Percentiles rank a stretch among this genome's conserved stretches.
Evolutionary conservation across 345 rosid species (phyloP).

Genomic region (Rhodamnia argentea): DNA sequence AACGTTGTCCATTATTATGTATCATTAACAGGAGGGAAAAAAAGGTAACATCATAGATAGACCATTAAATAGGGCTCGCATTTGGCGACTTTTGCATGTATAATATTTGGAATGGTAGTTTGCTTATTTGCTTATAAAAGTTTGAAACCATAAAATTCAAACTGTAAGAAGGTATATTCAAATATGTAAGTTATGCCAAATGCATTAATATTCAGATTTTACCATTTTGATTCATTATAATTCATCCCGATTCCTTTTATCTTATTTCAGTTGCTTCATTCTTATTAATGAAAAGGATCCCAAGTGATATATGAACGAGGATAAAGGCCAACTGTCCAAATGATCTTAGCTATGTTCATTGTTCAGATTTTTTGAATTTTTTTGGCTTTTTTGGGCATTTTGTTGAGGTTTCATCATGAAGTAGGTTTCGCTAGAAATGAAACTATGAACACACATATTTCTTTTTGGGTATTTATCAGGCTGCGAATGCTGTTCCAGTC

Average conservation of each 20-base stretch:
- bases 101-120: neutral
- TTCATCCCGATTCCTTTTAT: neutral
- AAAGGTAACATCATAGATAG: neutral
- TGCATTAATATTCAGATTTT: neutral
- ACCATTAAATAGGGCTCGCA: neutral
- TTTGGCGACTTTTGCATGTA: neutral
- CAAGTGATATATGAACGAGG: neutral
- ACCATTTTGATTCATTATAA: neutral
- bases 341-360: neutral
- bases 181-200: neutral
- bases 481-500: conserved; percentile 71
- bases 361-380: neutral
- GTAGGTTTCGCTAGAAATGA: neutral
- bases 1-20: neutral
- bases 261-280: neutral
- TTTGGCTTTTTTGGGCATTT: neutral
- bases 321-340: neutral
- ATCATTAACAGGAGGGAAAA: neutral
- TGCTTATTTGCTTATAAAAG: neutral
- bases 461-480: conserved; percentile 25
- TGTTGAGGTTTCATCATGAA: neutral
- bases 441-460: neutral
- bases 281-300: neutral
- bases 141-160: neutral
- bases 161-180: neutral